Evolutionary conservation across 257 asterid species (phyloP), one percentile per base, ranked within the genome.

Genomic region (Henckelia pumila): DNA sequence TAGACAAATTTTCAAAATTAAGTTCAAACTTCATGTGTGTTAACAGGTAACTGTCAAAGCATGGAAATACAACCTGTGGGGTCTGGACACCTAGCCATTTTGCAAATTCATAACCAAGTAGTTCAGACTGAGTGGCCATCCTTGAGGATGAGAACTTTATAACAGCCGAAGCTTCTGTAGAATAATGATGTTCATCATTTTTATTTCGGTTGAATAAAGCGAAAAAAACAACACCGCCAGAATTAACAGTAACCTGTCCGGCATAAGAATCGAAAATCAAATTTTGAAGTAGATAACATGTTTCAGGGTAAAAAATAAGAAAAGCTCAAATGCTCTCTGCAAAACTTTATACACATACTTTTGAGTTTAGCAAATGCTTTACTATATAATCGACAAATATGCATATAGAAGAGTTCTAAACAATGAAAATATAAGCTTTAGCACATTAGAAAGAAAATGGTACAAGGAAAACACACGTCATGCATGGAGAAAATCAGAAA

Each of bases 61-160:
- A 71, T 75, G 78, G 75, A 81, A 86, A 80, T 73, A 85, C 89
- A 67, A 94, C 99, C 78, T 94, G 97, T 68, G 99, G 99, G 73
- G 92, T 91, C 77, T 76, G 90, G 89, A 94, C 92, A 75, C 99
- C 97, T 72, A 94, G 96, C 96, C 97, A 91, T 88, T 86, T 94
- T 7, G 97, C 99, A 81, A 91, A 94, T 76, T 94, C 99, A 74
- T 85, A 91, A 75, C 99, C 99, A 76, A 94, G 93, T 70, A 96
- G 87, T 75, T 94, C 99, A 71, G 99, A 94, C 75, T 94, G 99
- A 62, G 97, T 94, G 74, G 99, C 97, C 97, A 94, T 94, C 89
- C 99, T 88, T 40, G 99, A 94, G 55, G 99, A 88, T 47, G 97
- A 82, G 79, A 94, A 85, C 80, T 94, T 94, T 81, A 94, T 91